phyloP scores from a whole-genome alignment of 306 rosid species.

The Hippophae rhamnoides region DNA sequence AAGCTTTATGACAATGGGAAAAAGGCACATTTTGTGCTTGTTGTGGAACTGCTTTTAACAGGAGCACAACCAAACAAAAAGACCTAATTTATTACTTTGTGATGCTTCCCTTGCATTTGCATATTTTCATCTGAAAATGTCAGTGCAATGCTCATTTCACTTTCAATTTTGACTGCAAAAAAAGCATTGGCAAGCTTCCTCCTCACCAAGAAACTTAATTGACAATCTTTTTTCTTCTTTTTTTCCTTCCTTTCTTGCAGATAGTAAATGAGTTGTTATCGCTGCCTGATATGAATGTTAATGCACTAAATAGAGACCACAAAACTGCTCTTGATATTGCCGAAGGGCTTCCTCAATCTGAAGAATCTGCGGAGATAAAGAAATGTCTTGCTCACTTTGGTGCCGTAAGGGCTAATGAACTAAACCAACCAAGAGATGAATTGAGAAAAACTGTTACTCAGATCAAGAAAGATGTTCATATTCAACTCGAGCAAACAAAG shows the following conservation, averaged over 20 bases:
- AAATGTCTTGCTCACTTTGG: constrained; percentile 51
- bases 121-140: too few species aligned
- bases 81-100: too few species aligned
- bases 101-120: too few species aligned
- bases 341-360: constrained; percentile 79
- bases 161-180: too few species aligned
- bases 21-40: too few species aligned
- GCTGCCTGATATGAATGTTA: constrained; percentile 87
- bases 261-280: constrained; percentile 69
- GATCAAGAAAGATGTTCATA: constrained; percentile 93
- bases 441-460: constrained; percentile 92
- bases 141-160: too few species aligned
- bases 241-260: constrained; percentile 28
- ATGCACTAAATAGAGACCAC: constrained; percentile 88
- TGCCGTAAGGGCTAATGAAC: constrained; percentile 91
- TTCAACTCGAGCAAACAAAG: constrained; percentile 89
- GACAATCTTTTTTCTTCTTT: constrained; percentile 1
- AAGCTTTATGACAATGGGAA: too few species aligned
- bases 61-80: too few species aligned
- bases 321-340: constrained; percentile 98
- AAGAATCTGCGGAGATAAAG: constrained; percentile 68
- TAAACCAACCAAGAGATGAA: constrained; percentile 97
- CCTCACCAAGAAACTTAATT: too few species aligned
- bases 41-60: too few species aligned
- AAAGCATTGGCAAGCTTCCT: too few species aligned